These are phyloP conservation scores for Aspergillus novoparasiticus DNA, from an alignment of 2,329 filamentous ascomycete genomes.

Conservation along the genomic window DNA sequence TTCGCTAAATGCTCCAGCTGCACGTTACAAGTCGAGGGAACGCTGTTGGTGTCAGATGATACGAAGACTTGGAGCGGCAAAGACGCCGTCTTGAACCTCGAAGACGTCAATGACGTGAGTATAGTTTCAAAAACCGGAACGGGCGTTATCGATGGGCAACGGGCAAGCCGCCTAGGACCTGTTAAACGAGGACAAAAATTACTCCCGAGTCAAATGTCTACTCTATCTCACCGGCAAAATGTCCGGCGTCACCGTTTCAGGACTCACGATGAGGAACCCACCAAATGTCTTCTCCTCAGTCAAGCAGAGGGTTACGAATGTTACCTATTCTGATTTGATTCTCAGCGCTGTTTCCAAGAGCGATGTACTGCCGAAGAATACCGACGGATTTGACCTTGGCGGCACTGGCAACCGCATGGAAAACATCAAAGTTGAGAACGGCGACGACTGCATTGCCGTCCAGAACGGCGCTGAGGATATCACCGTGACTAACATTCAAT, in stretches of 20 bases:
- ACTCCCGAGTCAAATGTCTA: background rate
- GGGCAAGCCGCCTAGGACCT: background rate
- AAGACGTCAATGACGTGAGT: background rate
- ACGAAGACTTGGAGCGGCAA: background rate
- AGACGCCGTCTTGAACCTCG: background rate
- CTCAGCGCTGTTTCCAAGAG: background rate
- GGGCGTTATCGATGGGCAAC: background rate
- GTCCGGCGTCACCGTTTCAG: background rate
- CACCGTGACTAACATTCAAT: conserved; percentile 46
- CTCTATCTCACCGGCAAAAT: background rate
- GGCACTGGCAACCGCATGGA: background rate
- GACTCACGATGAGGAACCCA: background rate
- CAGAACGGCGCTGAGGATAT: conserved; percentile 46
- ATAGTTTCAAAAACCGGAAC: background rate
- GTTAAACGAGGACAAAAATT: background rate
- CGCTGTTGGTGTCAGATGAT: background rate
- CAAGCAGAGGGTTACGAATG: background rate
- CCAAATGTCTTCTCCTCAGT: background rate
- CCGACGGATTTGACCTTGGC: background rate
- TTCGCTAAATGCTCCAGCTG: background rate
- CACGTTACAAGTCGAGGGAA: background rate
- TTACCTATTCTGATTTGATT: background rate
- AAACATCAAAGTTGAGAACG: background rate
- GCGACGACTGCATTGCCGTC: conserved; percentile 48
- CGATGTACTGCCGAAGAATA: background rate